phyloP scores from a whole-genome alignment of 108 stramenopile species.

The Epipyxis sp. region DNA sequence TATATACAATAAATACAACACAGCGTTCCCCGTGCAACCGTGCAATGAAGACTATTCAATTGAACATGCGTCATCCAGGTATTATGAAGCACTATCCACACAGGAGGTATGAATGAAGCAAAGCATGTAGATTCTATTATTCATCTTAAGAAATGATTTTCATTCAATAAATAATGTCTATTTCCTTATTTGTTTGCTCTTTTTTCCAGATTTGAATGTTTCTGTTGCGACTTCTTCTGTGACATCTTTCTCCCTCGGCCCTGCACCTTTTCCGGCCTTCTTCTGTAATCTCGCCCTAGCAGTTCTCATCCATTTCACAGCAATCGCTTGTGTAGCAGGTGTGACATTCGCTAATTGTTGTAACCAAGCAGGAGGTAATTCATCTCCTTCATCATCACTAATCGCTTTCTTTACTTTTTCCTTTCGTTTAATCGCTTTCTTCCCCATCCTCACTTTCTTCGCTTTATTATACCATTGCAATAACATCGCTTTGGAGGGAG shows the following conservation, averaged over 20 bases:
- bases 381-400: slow-evolving; percentile 53
- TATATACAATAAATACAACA: no score
- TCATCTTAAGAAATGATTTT: no score
- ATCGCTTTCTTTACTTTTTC: slow-evolving; percentile 24
- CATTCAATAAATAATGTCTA: no score
- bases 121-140: no score
- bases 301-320: slow-evolving; percentile 57
- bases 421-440: not conserved
- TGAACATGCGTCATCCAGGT: no score
- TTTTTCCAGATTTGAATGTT: not conserved
- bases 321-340: slow-evolving; percentile 48
- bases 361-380: slow-evolving; percentile 37
- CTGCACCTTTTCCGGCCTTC: slow-evolving; percentile 31
- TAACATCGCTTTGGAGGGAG: slow-evolving; percentile 55
- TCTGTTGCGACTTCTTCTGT: not conserved
- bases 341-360: slow-evolving; percentile 28
- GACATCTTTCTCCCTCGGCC: not conserved
- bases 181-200: not conserved
- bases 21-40: no score
- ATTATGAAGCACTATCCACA: no score
- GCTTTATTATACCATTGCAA: slow-evolving; percentile 54
- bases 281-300: slow-evolving; percentile 55
- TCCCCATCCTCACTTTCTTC: slow-evolving; percentile 31
- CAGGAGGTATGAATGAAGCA: no score
- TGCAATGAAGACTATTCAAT: no score